Conservation (phyloP, 768 basidiomycete species). For the Trametes gibbosa region DNA sequence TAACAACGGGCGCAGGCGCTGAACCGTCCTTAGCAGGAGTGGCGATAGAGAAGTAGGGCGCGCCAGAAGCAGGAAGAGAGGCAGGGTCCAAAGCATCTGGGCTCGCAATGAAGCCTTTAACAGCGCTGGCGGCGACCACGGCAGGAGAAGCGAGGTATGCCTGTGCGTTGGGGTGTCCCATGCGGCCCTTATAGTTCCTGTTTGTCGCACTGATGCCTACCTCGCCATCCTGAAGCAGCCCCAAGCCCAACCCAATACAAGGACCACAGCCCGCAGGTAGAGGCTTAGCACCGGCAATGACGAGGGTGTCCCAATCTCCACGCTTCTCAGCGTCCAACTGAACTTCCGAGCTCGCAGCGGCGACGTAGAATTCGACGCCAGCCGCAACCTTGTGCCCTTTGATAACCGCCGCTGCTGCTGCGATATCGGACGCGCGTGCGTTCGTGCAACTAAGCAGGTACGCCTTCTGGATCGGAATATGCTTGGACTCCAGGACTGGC, state of each 20-base stretch:
- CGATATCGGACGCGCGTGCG: constrained; percentile 91
- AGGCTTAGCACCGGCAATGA: constrained; percentile 87
- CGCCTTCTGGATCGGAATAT: constrained; percentile 89
- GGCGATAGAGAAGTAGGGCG: constrained; percentile 58
- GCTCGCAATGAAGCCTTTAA: constrained; percentile 86
- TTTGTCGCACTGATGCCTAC: constrained; percentile 98
- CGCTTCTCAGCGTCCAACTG: constrained; percentile 83
- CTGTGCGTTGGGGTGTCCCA: constrained; percentile 93
- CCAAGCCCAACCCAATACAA: constrained; percentile 94
- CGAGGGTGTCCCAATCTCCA: constrained; percentile 86
- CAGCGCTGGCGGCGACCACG: constrained; percentile 93
- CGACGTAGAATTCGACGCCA: constrained; percentile 96
- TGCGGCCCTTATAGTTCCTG: constrained; percentile 97
- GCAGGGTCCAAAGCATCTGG: constrained; percentile 65
- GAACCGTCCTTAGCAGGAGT: constrained; percentile 25
- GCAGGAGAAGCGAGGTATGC: constrained; percentile 97
- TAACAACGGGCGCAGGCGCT: constrained; percentile 30
- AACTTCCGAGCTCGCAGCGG: constrained; percentile 89
- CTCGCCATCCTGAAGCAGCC: constrained; percentile 90
- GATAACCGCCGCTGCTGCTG: constrained; percentile 89
- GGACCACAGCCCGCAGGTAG: constrained; percentile 97
- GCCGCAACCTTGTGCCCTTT: constrained; percentile 76
- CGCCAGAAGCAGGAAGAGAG: constrained; percentile 45
- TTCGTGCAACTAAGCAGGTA: constrained; percentile 99
- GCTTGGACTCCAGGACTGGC: constrained; percentile 69